phyloP scores from a whole-genome alignment of 352 stramenopile species.

The Thalassiosira mediterranea region DNA sequence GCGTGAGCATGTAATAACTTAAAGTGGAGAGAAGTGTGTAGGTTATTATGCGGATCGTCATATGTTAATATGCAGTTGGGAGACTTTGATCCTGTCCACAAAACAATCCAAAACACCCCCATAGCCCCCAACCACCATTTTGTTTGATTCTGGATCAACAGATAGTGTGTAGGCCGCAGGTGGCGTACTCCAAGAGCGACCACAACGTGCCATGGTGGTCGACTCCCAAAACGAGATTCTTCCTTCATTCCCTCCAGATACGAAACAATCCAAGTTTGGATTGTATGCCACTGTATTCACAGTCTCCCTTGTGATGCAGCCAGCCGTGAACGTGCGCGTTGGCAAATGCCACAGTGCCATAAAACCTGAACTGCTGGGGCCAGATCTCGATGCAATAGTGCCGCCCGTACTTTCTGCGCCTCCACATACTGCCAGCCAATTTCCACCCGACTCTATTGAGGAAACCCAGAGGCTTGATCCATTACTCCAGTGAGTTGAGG shows the following conservation, averaged over 20 bases:
- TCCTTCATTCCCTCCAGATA: conserved; percentile 50
- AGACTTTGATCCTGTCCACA: conserved; percentile 49
- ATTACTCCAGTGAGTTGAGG: conserved; percentile 44
- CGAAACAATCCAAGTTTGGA: conserved; percentile 41
- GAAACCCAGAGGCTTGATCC: conserved; percentile 49
- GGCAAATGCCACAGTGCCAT: conserved; percentile 54
- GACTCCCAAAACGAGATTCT: conserved; percentile 53
- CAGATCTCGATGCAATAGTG: conserved; percentile 33
- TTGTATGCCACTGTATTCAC: conserved; percentile 44
- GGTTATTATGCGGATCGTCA: too few relatives aligned
- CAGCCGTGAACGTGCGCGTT: conserved; percentile 57
- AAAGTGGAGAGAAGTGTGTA: too few relatives aligned
- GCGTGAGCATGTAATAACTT: too few relatives aligned
- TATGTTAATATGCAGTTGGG: conserved; percentile 38
- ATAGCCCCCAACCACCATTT: conserved; percentile 49
- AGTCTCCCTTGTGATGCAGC: conserved; percentile 46
- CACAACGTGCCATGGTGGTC: conserved; percentile 15
- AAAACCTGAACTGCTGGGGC: conserved; percentile 40
- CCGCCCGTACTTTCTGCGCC: conserved; percentile 42
- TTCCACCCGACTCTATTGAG: conserved; percentile 38
- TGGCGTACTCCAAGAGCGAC: conserved; percentile 43
- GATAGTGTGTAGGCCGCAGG: conserved; percentile 37
- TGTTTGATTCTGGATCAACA: conserved; percentile 18
- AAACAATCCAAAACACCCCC: conserved; percentile 50
- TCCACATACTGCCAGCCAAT: conserved; percentile 49